Conservation (phyloP, 1,139 yeast genomes). For the Yamadazyma atmosphaerica region DNA sequence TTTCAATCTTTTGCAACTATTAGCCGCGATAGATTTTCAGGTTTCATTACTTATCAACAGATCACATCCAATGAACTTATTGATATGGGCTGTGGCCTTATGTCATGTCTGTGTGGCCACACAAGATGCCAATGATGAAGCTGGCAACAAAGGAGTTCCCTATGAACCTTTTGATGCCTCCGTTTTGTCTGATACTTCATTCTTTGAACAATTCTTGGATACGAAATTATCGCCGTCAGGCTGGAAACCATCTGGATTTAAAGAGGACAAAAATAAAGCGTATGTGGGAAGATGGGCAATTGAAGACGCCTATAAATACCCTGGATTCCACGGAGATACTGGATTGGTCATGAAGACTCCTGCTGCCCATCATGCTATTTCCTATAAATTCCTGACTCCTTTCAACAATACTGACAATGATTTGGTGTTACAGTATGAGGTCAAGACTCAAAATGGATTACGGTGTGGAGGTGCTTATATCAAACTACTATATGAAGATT, state of each 20-base stretch:
- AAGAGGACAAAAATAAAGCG: conserved; percentile 33
- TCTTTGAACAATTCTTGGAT: conserved; percentile 69
- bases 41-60: background rate
- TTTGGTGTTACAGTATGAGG: conserved; percentile 85
- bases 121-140: conserved; percentile 3
- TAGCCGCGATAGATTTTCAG: background rate
- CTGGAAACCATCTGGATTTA: conserved; percentile 68
- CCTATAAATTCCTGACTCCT: conserved; percentile 54
- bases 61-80: conserved; percentile 1
- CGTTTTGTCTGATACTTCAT: conserved; percentile 38
- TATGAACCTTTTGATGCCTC: conserved; percentile 31
- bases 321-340: conserved; percentile 62
- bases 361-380: conserved; percentile 81
- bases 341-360: conserved; percentile 75
- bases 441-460: conserved; percentile 74
- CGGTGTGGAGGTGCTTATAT: conserved; percentile 89
- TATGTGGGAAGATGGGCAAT: conserved; percentile 77
- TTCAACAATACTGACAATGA: conserved; percentile 59
- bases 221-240: conserved; percentile 40
- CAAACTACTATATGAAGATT: conserved; percentile 60
- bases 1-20: conserved; percentile 1
- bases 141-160: too few species aligned
- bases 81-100: background rate
- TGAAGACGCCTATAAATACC: conserved; percentile 50
- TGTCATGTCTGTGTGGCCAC: too few species aligned